A percentile compares a stretch with the other conserved stretches of the same genome.
These are phyloP conservation scores for Phytopythium oedochilum DNA, from an alignment of 352 stramenopile genomes.

Conservation along the genomic window DNA sequence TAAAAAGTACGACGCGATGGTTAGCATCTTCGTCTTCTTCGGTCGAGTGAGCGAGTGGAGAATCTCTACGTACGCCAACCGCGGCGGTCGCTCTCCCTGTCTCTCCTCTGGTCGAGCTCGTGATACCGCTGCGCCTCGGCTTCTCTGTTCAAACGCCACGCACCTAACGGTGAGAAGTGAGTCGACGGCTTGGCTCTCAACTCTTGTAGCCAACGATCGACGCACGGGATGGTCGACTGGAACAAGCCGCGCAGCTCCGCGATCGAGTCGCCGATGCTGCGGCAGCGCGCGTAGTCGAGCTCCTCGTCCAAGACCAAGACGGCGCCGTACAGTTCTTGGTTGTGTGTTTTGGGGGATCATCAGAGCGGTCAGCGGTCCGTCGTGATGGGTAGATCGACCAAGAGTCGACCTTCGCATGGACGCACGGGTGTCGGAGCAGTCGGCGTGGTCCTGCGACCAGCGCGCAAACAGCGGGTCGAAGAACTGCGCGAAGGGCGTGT, in stretches of 20 bases:
- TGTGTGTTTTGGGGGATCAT: too few relatives aligned
- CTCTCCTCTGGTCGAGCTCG: slow-evolving; percentile 7
- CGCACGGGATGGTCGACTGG: slow-evolving; percentile 33
- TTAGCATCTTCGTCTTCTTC: too few relatives aligned
- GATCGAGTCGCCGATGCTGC: slow-evolving; percentile 47
- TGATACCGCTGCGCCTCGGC: slow-evolving; percentile 13
- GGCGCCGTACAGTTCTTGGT: slow-evolving; percentile 48
- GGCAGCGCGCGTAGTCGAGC: slow-evolving; percentile 55
- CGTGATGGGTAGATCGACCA: too few relatives aligned
- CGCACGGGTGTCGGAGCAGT: slow-evolving; percentile 28
- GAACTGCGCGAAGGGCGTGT: slow-evolving; percentile 38
- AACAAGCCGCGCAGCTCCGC: slow-evolving; percentile 26
- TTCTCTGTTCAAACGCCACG: slow-evolving; percentile 12
- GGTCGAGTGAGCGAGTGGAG: neutral
- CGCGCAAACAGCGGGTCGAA: slow-evolving; percentile 56
- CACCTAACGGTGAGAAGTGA: slow-evolving; percentile 2
- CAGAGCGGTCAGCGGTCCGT: neutral
- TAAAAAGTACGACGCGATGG: neutral
- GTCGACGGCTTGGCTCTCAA: neutral
- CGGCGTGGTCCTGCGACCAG: slow-evolving; percentile 18
- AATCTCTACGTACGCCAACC: neutral
- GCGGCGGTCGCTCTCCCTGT: neutral
- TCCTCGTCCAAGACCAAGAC: slow-evolving; percentile 66
- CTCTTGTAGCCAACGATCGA: neutral
- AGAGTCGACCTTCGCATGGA: too few relatives aligned